phyloP scores from a whole-genome alignment of 2,329 filamentous ascomycete genomes.

The Sclerotinia minor region DNA sequence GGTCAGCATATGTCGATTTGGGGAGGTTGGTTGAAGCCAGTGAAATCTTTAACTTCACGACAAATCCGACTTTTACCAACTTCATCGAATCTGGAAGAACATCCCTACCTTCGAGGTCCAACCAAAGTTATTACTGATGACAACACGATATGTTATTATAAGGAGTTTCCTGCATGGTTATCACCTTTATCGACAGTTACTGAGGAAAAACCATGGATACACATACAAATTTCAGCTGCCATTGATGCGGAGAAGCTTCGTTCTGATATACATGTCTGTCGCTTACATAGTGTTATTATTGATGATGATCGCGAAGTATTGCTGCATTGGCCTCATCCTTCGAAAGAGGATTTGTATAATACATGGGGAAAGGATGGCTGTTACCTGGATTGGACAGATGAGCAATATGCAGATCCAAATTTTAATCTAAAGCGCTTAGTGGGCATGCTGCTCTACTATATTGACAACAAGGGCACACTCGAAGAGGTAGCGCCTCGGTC shows the following conservation, averaged over 20 bases:
- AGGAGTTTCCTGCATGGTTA: not conserved
- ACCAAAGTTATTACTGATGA: not conserved
- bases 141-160: slow-evolving; percentile 1
- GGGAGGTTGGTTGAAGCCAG: too few relatives aligned
- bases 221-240: not conserved
- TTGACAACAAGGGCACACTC: slow-evolving; percentile 11
- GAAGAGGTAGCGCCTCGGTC: not conserved
- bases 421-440: not conserved
- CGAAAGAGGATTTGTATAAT: not conserved
- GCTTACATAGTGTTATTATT: not conserved
- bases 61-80: not conserved
- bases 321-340: too few relatives aligned
- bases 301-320: not conserved
- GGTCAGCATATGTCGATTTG: too few relatives aligned
- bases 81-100: not conserved
- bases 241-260: not conserved
- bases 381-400: not conserved
- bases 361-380: not conserved
- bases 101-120: not conserved
- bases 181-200: too few relatives aligned
- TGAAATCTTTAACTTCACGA: not conserved
- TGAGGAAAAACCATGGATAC: not conserved
- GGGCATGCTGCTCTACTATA: not conserved
- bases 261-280: not conserved
- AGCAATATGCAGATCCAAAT: too few relatives aligned